phyloP scores from a whole-genome alignment of 2,329 filamentous ascomycete genomes.

The Knufia petricola region DNA sequence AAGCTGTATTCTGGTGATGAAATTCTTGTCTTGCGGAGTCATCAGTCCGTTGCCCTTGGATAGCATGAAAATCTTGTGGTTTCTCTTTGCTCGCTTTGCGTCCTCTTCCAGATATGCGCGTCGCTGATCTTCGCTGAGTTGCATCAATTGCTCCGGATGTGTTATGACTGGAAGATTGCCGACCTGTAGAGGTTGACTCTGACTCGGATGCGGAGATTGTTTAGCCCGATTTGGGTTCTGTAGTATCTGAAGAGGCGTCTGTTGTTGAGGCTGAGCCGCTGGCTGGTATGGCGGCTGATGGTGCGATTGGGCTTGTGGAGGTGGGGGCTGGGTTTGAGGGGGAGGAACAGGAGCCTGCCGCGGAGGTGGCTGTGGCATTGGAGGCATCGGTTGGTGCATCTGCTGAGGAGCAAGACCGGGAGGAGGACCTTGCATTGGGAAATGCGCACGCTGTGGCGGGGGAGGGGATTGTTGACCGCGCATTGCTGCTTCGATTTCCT shows the following conservation, averaged over 20 bases:
- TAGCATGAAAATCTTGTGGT: slow-evolving; percentile 92
- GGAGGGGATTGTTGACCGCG: slow-evolving; percentile 48
- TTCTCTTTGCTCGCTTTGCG: slow-evolving; percentile 87
- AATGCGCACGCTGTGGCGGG: slow-evolving; percentile 25
- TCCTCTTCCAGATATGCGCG: slow-evolving; percentile 78
- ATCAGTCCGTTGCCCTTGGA: slow-evolving; percentile 94
- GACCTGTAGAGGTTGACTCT: slow-evolving; percentile 27
- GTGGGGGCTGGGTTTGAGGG: slow-evolving; percentile 24
- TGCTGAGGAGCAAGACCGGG: slow-evolving; percentile 43
- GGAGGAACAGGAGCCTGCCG: slow-evolving; percentile 20
- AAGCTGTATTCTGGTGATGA: slow-evolving; percentile 93
- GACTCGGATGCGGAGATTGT: slow-evolving; percentile 32
- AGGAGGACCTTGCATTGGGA: slow-evolving; percentile 25
- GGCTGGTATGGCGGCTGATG: slow-evolving; percentile 16
- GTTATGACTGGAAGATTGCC: slow-evolving; percentile 47
- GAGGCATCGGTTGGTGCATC: slow-evolving; percentile 34
- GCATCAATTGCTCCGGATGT: slow-evolving; percentile 63
- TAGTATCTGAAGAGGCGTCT: slow-evolving; percentile 61
- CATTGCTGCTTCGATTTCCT: slow-evolving; percentile 95
- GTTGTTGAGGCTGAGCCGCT: slow-evolving; percentile 35
- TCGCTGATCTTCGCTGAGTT: slow-evolving; percentile 76
- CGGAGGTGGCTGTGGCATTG: slow-evolving; percentile 31
- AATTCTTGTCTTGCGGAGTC: slow-evolving; percentile 99
- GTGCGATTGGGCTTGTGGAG: slow-evolving; percentile 35
- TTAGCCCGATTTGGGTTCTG: slow-evolving; percentile 65